phyloP scores from a whole-genome alignment of 176 grass and related monocot species.

The Alloteropsis semialata region DNA sequence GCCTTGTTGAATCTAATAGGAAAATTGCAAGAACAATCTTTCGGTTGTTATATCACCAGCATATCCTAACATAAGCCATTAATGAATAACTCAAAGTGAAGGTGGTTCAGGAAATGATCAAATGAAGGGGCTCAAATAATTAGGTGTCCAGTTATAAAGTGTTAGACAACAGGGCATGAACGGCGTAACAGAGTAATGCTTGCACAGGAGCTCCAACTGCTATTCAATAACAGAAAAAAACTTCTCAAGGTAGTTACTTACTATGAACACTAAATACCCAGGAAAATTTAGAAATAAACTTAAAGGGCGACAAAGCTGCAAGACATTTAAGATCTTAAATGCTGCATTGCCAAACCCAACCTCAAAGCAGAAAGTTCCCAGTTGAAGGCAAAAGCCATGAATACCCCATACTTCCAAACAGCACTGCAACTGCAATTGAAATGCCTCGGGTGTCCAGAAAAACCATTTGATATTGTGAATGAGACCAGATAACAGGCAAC shows the following conservation, averaged over 20 bases:
- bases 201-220: neutral
- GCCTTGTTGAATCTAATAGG: neutral
- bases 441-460: constrained; percentile 25
- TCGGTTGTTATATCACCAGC: neutral
- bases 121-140: neutral
- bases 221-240: neutral
- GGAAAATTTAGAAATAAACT: neutral
- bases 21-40: neutral
- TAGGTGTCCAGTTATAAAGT: neutral
- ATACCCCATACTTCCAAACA: constrained; percentile 35
- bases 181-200: neutral
- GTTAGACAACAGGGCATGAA: neutral
- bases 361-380: constrained; percentile 30
- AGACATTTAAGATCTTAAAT: constrained; percentile 14
- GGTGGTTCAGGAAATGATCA: neutral
- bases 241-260: neutral
- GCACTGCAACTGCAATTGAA: constrained; percentile 30
- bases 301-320: constrained; percentile 11
- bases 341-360: neutral
- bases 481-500: constrained; percentile 37
- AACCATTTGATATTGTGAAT: constrained; percentile 32
- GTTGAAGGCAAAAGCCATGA: constrained; percentile 29
- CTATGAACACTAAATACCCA: neutral
- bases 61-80: neutral
- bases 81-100: neutral